phyloP scores from a whole-genome alignment of 2,329 filamentous ascomycete genomes.

The Talaromyces sp. region DNA sequence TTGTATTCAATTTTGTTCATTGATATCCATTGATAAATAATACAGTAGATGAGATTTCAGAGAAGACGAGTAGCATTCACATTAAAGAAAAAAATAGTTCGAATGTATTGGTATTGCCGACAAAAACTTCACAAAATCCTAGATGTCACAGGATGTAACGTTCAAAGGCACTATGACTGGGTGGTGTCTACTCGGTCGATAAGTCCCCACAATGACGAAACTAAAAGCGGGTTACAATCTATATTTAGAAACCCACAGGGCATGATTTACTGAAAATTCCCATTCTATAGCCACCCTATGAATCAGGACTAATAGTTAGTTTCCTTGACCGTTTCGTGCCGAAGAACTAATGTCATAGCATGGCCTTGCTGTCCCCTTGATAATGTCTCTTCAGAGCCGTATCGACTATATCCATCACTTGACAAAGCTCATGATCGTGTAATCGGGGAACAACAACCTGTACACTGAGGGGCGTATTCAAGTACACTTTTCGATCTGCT shows the following conservation, averaged over 20 bases:
- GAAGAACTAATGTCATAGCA: neutral
- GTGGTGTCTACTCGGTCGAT: too few relatives aligned
- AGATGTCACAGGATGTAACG: too few relatives aligned
- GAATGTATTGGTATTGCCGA: too few relatives aligned
- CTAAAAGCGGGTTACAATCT: too few relatives aligned
- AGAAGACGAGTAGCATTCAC: too few relatives aligned
- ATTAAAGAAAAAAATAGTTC: too few relatives aligned
- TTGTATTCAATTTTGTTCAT: neutral
- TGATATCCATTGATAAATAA: neutral
- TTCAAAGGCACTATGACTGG: too few relatives aligned
- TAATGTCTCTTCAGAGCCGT: slow-evolving; percentile 18
- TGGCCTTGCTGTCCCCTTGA: neutral
- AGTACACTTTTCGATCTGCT: slow-evolving; percentile 49
- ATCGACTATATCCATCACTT: slow-evolving; percentile 52
- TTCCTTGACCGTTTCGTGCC: neutral
- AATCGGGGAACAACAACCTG: slow-evolving; percentile 53
- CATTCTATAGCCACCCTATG: neutral
- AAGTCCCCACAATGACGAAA: too few relatives aligned
- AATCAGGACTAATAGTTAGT: neutral
- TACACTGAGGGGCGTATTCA: slow-evolving; percentile 51
- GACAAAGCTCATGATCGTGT: slow-evolving; percentile 49
- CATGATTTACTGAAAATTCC: neutral
- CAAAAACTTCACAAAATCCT: too few relatives aligned
- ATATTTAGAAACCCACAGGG: too few relatives aligned
- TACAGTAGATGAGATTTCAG: neutral